phyloP scores from a whole-genome alignment of 179 eudicot species.

The Camellia oleifera region DNA sequence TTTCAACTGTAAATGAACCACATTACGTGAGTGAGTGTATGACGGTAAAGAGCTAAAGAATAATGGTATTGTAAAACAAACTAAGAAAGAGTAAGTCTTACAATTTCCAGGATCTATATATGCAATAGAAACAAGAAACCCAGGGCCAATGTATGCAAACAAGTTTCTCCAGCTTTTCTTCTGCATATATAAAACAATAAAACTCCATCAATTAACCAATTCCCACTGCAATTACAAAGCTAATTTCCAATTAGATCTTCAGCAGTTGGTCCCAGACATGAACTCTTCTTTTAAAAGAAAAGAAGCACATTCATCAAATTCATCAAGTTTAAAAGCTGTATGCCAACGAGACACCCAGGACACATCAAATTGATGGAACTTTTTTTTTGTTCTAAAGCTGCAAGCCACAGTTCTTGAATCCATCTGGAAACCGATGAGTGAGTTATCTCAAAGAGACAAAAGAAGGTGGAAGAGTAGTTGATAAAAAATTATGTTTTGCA shows the following conservation, averaged over 20 bases:
- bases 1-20: slow-evolving; percentile 65
- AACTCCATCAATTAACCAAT: slow-evolving; percentile 6
- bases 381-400: background rate
- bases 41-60: slow-evolving; percentile 5
- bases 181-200: slow-evolving; percentile 36
- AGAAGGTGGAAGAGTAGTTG: background rate
- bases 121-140: slow-evolving; percentile 94
- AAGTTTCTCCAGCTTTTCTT: slow-evolving; percentile 92
- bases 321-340: background rate
- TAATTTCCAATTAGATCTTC: background rate
- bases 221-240: background rate
- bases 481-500: background rate
- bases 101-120: slow-evolving; percentile 99
- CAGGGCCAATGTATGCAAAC: slow-evolving; percentile 92
- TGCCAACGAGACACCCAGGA: background rate
- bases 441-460: background rate
- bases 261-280: background rate
- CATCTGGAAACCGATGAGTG: background rate
- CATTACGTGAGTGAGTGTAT: slow-evolving; percentile 10
- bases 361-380: background rate
- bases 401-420: background rate
- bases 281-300: background rate
- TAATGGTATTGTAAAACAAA: background rate
- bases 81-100: slow-evolving; percentile 31
- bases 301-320: background rate